Evolutionary conservation across 1,284 basidiomycete species (phyloP).

Genomic region (Rugosomyces carneus): DNA sequence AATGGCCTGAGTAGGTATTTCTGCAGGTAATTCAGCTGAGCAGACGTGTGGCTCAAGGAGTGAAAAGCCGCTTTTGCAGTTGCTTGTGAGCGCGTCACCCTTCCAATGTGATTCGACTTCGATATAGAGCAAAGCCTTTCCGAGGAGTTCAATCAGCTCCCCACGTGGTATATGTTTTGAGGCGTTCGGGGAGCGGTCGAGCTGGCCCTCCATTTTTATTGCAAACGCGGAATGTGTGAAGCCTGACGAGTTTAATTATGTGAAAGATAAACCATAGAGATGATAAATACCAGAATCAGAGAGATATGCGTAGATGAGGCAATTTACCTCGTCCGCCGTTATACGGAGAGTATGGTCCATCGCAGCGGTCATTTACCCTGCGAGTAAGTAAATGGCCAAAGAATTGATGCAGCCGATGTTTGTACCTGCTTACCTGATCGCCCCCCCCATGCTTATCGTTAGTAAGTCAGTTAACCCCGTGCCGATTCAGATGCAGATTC

Average conservation of each 20-base stretch:
- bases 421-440: constrained; percentile 9
- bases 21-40: constrained; percentile 36
- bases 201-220: constrained; percentile 60
- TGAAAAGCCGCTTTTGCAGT: constrained; percentile 63
- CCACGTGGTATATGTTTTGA: constrained; percentile 74
- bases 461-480: constrained; percentile 7
- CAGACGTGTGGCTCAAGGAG: constrained; percentile 68
- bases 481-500: constrained; percentile 9
- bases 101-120: constrained; percentile 82
- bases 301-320: constrained; percentile 77
- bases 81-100: constrained; percentile 47
- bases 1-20: not conserved
- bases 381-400: no score
- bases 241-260: constrained; percentile 34
- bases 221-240: constrained; percentile 76
- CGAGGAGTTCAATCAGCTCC: constrained; percentile 73
- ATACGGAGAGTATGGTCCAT: constrained; percentile 48
- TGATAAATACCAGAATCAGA: constrained; percentile 60
- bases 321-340: constrained; percentile 79
- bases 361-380: constrained; percentile 22
- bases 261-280: not conserved
- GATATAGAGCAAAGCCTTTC: constrained; percentile 76
- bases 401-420: constrained; percentile 4
- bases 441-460: not conserved
- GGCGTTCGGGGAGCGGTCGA: constrained; percentile 61